Base-by-base conservation (phyloP, 148 eudicot species). In the Heliosperma pusillum region DNA sequence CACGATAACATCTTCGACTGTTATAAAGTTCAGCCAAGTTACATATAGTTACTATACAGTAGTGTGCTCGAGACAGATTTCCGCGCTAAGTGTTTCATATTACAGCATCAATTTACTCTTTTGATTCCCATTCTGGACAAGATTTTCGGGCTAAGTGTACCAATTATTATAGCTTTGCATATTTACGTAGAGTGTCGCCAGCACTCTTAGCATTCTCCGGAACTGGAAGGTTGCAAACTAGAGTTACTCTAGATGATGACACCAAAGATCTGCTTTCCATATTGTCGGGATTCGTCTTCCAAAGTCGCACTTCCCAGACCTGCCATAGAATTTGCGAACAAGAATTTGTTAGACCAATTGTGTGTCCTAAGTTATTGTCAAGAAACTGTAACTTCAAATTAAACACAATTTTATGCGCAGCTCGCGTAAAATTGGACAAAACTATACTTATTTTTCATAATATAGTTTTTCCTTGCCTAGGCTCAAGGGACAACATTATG, bases 261-360 rank as follows among this genome's bases (percentile, higher is more conserved):
- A 88, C 74, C 83, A 92, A 65, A 0, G 74, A 12, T 72, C 82
- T 88, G 19, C 7, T 75, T 26, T 81, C 86, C 0, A 61, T 15
- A 15, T 80, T 77, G 7, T 45, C 67, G 13, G 88, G 74, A 58
- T 85, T 82, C 24, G 75, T 27, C 70, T 88, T 92, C 83, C 83
- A 88, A 10, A 92, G 74, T 44, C 58, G 74, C 69, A 88, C 95
- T 70, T 92, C 95, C 97, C 97, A 92, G 15, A 92, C 93, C 92
- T 92, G 69, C 21, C 11, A 62, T n/a, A 13, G 2, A 58, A 40
- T 22, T 53, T 76, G 62, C 45, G 10, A 40, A 0, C 16, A 15
- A 2, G 10, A 20, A 59, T 5, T 10, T 63, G 67, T 29, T 26
- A 26, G n/a, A 63, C 13, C 11, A 12, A 63, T 27, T 27, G 1